phyloP scores from a whole-genome alignment of 2,329 filamentous ascomycete species.

The Emergomyces orientalis region DNA sequence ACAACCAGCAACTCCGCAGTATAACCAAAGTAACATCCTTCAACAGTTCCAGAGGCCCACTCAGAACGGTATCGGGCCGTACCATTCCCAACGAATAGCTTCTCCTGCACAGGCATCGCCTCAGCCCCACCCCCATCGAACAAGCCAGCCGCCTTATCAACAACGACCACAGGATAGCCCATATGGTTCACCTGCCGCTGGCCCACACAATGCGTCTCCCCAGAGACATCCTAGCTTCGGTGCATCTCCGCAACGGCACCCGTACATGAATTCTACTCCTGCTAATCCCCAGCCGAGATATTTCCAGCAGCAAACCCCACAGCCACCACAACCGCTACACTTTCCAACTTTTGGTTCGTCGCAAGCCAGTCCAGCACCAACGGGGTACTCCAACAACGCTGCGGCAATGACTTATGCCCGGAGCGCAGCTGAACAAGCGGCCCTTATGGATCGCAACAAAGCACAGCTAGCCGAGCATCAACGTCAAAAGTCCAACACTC shows the following conservation, averaged over 20 bases:
- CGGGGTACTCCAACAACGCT: conserved; percentile 28
- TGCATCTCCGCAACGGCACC: conserved; percentile 27
- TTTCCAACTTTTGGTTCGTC: conserved; percentile 25
- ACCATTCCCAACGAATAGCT: conserved; percentile 23
- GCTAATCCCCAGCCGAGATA: conserved; percentile 24
- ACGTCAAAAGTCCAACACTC: conserved; percentile 27
- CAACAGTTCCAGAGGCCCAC: conserved; percentile 34
- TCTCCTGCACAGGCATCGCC: conserved; percentile 26
- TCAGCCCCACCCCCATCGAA: conserved; percentile 29
- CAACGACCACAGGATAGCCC: conserved; percentile 19
- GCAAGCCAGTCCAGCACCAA: conserved; percentile 24
- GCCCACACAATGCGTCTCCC: conserved; percentile 25
- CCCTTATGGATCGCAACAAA: conserved; percentile 31
- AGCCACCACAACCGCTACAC: conserved; percentile 21
- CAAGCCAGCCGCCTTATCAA: conserved; percentile 22
- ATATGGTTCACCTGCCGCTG: conserved; percentile 20
- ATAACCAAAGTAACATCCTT: conserved; percentile 27
- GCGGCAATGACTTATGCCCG: conserved; percentile 30
- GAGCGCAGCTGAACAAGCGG: conserved; percentile 33
- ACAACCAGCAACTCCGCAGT: conserved; percentile 22
- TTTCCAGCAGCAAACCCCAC: conserved; percentile 26
- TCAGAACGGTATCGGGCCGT: conserved; percentile 30
- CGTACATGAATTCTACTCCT: conserved; percentile 27
- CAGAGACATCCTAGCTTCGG: conserved; percentile 26
- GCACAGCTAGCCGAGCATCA: conserved; percentile 28